phyloP scores from a whole-genome alignment of 805 yeast genomes.

The Grigorovia yakushimaensis region DNA sequence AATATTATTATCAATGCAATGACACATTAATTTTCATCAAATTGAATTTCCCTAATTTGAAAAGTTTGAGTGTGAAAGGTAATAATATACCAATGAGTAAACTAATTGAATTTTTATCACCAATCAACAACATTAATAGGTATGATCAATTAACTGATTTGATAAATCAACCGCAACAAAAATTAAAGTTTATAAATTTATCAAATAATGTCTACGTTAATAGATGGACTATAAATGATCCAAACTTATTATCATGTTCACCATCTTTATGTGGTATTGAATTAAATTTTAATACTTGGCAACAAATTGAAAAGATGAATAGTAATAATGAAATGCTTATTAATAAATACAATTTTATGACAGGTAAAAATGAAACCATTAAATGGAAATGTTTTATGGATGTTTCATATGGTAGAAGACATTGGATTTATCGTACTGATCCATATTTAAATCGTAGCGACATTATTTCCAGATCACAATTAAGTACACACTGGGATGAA shows the following conservation, averaged over 20 bases:
- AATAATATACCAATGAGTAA: constrained; percentile 28
- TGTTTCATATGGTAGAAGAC: constrained; percentile 54
- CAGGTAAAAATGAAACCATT: constrained; percentile 10
- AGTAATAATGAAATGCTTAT: constrained; percentile 18
- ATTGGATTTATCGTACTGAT: constrained; percentile 60
- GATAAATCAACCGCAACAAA: constrained; percentile 13
- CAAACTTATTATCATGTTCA: constrained; percentile 36
- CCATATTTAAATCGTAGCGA: constrained; percentile 28
- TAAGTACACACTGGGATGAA: constrained; percentile 48
- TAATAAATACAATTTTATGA: constrained; percentile 12
- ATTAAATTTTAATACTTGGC: constrained; percentile 43
- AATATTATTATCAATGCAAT: constrained; percentile 22
- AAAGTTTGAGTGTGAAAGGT: constrained; percentile 30
- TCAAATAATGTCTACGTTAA: constrained; percentile 52
- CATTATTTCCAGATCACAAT: constrained; percentile 21
- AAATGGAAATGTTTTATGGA: constrained; percentile 29
- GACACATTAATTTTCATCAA: constrained; percentile 32
- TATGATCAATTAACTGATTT: constrained; percentile 9
- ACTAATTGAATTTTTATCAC: constrained; percentile 28
- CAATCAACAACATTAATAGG: constrained; percentile 12
- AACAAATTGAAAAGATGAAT: constrained; percentile 24
- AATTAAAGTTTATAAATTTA: constrained; percentile 52
- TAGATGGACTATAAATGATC: constrained; percentile 49
- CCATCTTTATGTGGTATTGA: constrained; percentile 54
- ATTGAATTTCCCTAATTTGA: constrained; percentile 31